Evolutionary conservation across 202 grass and related monocot species (phyloP).

Genomic region (Carex sylvatica): DNA sequence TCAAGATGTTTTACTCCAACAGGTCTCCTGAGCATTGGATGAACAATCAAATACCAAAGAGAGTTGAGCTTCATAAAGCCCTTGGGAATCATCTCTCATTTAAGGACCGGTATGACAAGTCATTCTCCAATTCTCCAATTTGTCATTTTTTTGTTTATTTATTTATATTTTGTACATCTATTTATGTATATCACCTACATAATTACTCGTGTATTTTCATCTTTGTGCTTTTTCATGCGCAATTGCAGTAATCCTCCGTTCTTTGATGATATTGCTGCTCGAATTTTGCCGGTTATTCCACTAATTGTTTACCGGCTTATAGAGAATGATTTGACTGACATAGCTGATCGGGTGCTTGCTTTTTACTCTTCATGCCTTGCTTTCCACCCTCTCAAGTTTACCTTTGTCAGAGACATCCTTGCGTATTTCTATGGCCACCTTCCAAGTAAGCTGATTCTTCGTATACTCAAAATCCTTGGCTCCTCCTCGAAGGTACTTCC

Average conservation of each 20-base stretch:
- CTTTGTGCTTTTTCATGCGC: slow-evolving; percentile 7
- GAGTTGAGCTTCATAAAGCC: slow-evolving; percentile 89
- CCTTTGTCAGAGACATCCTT: slow-evolving; percentile 95
- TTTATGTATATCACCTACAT: neutral
- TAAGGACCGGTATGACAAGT: slow-evolving; percentile 74
- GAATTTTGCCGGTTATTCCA: slow-evolving; percentile 80
- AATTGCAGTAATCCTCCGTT: slow-evolving; percentile 85
- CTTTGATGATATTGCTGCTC: slow-evolving; percentile 95
- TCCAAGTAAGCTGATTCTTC: slow-evolving; percentile 79
- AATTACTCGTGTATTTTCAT: slow-evolving; percentile 5
- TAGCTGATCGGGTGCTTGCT: slow-evolving; percentile 82
- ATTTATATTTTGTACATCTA: slow-evolving; percentile 18
- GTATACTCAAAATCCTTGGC: slow-evolving; percentile 75
- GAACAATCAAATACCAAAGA: slow-evolving; percentile 90
- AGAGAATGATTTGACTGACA: slow-evolving; percentile 82
- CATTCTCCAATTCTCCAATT: slow-evolving; percentile 5
- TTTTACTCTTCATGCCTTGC: slow-evolving; percentile 71
- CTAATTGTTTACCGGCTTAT: slow-evolving; percentile 97
- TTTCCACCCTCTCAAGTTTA: slow-evolving; percentile 93
- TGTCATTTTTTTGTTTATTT: neutral
- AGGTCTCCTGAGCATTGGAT: slow-evolving; percentile 68
- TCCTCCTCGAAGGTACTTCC: slow-evolving; percentile 71
- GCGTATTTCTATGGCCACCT: slow-evolving; percentile 96
- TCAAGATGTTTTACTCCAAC: slow-evolving; percentile 64
- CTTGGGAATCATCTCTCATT: slow-evolving; percentile 94